These are phyloP conservation scores for Hirschioporus abietinus DNA, from an alignment of 768 basidiomycete genomes.

Conservation along the genomic window DNA sequence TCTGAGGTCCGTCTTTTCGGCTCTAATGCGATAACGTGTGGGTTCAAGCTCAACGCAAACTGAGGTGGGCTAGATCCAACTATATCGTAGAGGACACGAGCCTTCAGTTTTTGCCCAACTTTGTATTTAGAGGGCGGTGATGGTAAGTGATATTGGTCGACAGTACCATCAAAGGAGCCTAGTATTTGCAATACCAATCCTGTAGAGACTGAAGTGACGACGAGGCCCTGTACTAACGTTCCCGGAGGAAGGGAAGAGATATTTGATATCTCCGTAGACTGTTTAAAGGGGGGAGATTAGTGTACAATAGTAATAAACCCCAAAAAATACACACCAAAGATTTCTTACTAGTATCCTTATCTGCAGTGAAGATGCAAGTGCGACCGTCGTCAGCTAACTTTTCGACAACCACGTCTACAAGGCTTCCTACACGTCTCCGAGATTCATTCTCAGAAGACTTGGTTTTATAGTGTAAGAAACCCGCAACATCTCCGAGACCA, in stretches of 20 bases:
- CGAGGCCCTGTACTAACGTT: constrained; percentile 69
- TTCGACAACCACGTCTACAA: constrained; percentile 62
- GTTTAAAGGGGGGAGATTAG: neutral
- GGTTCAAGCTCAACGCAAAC: constrained; percentile 74
- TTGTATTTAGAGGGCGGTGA: constrained; percentile 43
- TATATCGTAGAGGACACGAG: constrained; percentile 79
- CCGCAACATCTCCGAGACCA: constrained; percentile 71
- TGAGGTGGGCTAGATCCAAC: constrained; percentile 63
- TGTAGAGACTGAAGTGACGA: constrained; percentile 66
- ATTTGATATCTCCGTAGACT: constrained; percentile 75
- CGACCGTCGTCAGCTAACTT: constrained; percentile 74
- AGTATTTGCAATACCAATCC: constrained; percentile 87
- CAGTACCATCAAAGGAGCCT: constrained; percentile 88
- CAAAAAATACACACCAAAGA: constrained; percentile 44
- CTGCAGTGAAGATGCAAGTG: constrained; percentile 63
- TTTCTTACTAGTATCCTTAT: constrained; percentile 41
- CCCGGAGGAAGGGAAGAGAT: constrained; percentile 86
- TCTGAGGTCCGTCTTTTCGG: constrained; percentile 27
- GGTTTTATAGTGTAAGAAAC: constrained; percentile 77
- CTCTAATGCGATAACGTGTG: constrained; percentile 61
- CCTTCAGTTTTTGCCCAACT: constrained; percentile 73
- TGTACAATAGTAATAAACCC: neutral
- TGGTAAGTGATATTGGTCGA: constrained; percentile 74
- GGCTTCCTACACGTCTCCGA: constrained; percentile 47
- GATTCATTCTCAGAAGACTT: constrained; percentile 25